Evolutionary conservation across 768 basidiomycete species (phyloP).

Genomic region (Pleurotus pulmonarius): DNA sequence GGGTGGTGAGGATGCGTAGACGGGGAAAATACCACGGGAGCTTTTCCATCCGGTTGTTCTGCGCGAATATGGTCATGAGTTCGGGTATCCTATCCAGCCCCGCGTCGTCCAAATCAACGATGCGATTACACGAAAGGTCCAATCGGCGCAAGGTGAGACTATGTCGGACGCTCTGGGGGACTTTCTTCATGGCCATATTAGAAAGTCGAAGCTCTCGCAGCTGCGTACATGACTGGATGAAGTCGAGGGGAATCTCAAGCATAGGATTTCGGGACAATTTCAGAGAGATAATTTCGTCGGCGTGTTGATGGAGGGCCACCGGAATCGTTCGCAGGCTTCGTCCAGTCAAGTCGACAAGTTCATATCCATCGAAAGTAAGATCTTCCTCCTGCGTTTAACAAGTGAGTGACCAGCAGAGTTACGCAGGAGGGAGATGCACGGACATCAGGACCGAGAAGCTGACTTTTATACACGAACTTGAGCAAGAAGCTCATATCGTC

Average conservation of each 20-base stretch:
- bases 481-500: slow-evolving; percentile 83
- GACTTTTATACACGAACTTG: slow-evolving; percentile 87
- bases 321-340: slow-evolving; percentile 85
- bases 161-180: slow-evolving; percentile 80
- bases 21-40: slow-evolving; percentile 85
- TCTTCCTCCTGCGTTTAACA: slow-evolving; percentile 60
- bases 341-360: slow-evolving; percentile 77
- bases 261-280: slow-evolving; percentile 93
- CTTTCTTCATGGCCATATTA: slow-evolving; percentile 92
- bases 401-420: neutral
- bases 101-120: slow-evolving; percentile 84
- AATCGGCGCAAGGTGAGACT: slow-evolving; percentile 71
- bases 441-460: slow-evolving; percentile 61
- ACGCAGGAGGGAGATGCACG: slow-evolving; percentile 19
- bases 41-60: slow-evolving; percentile 89
- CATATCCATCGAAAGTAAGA: slow-evolving; percentile 64
- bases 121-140: slow-evolving; percentile 89
- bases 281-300: slow-evolving; percentile 78
- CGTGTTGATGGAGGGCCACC: slow-evolving; percentile 78
- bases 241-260: slow-evolving; percentile 94
- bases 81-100: slow-evolving; percentile 72
- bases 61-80: slow-evolving; percentile 65
- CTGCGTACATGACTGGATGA: slow-evolving; percentile 82
- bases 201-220: slow-evolving; percentile 84
- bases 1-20: slow-evolving; percentile 61